Conservation (phyloP, 495 filamentous ascomycete species). For the Hypoxylon lienhwacheense region DNA sequence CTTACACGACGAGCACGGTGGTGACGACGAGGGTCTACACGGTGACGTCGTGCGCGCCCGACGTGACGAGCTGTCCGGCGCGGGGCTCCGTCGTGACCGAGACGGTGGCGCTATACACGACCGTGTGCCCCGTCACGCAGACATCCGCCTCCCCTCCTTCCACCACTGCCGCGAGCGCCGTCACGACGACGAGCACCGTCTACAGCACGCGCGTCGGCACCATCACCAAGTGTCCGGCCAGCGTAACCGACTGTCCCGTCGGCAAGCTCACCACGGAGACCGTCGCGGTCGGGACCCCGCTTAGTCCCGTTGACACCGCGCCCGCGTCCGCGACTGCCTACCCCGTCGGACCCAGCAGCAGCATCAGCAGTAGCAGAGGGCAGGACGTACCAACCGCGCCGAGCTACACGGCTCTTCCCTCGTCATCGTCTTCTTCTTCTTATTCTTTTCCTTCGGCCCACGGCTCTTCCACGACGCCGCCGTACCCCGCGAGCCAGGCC, state of each 20-base stretch:
- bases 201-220: constrained; percentile 59
- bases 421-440: neutral
- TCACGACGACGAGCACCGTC: constrained; percentile 49
- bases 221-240: constrained; percentile 58
- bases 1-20: constrained; percentile 46
- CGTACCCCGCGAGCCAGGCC: constrained; percentile 6
- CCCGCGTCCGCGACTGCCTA: constrained; percentile 1
- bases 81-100: constrained; percentile 42
- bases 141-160: no score
- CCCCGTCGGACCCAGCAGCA: constrained; percentile 8
- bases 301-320: constrained; percentile 5
- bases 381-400: constrained; percentile 7
- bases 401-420: constrained; percentile 10
- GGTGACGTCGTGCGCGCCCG: constrained; percentile 56
- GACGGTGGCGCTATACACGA: constrained; percentile 43
- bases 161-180: constrained; percentile 18
- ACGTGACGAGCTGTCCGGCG: constrained; percentile 56
- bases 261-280: constrained; percentile 45
- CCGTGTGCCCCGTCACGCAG: constrained; percentile 48
- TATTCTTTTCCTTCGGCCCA: neutral
- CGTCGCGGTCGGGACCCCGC: constrained; percentile 34
- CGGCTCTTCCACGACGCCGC: constrained; percentile 2
- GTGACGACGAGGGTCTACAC: constrained; percentile 58
- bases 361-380: neutral
- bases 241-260: constrained; percentile 59